Conservation (phyloP, 257 asterid genomes). For the Solanum chmielewskii region DNA sequence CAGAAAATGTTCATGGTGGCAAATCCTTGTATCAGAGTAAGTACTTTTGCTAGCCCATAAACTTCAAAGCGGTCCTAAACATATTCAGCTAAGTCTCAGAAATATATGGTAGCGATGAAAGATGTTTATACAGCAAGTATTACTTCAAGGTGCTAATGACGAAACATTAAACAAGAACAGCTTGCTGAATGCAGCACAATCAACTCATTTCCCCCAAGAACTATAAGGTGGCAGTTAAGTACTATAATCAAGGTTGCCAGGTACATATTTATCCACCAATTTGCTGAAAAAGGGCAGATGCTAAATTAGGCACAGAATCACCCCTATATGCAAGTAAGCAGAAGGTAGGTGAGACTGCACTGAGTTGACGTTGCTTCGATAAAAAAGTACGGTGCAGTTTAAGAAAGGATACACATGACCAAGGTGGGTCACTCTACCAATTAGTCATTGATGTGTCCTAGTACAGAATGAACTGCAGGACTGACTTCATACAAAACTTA, state of each 20-base stretch:
- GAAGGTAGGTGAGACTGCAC: background rate
- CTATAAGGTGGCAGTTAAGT: background rate
- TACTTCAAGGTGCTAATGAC: background rate
- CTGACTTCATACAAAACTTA: conserved; percentile 20
- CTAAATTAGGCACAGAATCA: background rate
- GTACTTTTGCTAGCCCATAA: background rate
- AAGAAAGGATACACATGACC: background rate
- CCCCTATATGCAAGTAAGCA: background rate
- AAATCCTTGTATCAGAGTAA: background rate
- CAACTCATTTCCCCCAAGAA: background rate
- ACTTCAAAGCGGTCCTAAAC: background rate
- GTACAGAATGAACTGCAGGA: background rate
- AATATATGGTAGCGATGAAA: background rate
- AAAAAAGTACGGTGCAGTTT: background rate
- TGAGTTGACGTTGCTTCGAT: background rate
- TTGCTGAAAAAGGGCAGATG: background rate
- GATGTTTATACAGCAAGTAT: background rate
- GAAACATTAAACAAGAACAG: background rate
- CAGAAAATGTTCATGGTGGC: background rate
- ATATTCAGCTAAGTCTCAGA: background rate
- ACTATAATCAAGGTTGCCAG: background rate
- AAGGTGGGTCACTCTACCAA: background rate
- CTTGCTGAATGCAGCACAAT: background rate
- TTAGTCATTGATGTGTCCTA: background rate
- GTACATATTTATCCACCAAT: background rate